Percentiles rank a stretch among this genome's conserved stretches.
These are phyloP conservation scores for Fusarium caatingaense DNA, from an alignment of 2,329 filamentous ascomycete genomes.

Conservation along the genomic window DNA sequence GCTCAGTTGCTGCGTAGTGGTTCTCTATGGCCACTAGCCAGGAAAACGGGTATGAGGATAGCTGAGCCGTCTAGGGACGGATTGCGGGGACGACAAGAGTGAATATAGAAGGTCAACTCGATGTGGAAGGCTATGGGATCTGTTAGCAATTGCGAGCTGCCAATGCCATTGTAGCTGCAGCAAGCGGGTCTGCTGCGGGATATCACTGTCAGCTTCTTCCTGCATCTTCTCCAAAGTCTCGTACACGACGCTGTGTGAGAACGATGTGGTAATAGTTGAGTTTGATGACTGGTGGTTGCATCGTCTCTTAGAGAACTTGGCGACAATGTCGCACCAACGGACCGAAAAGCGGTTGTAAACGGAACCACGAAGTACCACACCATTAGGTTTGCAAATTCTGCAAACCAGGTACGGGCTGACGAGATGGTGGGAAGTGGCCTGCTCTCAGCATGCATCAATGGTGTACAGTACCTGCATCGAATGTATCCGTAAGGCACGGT, in stretches of 20 bases:
- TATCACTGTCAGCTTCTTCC: not conserved
- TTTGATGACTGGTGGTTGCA: conserved; percentile 1
- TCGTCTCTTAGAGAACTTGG: conserved; percentile 5
- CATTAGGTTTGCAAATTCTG: conserved; percentile 18
- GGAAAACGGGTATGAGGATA: conserved; percentile 6
- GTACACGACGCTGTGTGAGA: not conserved
- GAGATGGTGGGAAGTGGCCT: conserved; percentile 8
- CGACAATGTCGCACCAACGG: conserved; percentile 14
- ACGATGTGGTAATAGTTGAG: conserved; percentile 5
- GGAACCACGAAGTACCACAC: conserved; percentile 23
- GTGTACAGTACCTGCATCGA: conserved; percentile 20
- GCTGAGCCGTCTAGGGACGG: conserved; percentile 13
- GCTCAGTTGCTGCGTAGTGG: conserved; percentile 19
- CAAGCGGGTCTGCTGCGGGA: not conserved
- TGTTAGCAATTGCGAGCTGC: not conserved
- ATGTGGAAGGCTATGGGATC: not conserved
- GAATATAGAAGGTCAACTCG: not conserved
- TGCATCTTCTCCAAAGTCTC: not conserved
- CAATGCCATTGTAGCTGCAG: not conserved
- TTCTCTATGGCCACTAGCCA: not conserved
- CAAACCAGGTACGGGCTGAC: conserved; percentile 17
- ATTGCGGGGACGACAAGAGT: conserved; percentile 28
- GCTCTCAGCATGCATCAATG: conserved; percentile 5
- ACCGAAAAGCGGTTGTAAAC: conserved; percentile 16
- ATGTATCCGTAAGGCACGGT: conserved; percentile 11